A percentile compares a stretch with the other conserved stretches of the same genome.
These are phyloP conservation scores for Colletotrichum simmondsii DNA, from an alignment of 2,329 filamentous ascomycete genomes.

Conservation along the genomic window DNA sequence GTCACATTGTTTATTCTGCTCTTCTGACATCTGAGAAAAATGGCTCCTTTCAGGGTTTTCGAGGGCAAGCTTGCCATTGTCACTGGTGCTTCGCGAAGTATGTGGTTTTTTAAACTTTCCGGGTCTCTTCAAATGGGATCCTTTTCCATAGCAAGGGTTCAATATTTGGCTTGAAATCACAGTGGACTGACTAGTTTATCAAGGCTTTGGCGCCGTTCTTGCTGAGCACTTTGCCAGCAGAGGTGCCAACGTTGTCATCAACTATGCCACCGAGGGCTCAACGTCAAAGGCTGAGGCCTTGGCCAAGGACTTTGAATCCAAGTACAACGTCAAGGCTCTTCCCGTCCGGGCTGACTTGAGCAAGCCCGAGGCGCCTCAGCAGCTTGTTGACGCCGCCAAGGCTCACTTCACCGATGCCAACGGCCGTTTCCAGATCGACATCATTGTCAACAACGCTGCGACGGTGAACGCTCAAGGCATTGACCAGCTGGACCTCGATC, in stretches of 20 bases:
- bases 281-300: conserved; percentile 48
- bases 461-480: conserved; percentile 70
- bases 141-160: background rate
- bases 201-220: conserved; percentile 76
- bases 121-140: background rate
- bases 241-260: conserved; percentile 75
- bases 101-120: conserved; percentile 15
- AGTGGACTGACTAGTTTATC: background rate
- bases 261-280: conserved; percentile 68
- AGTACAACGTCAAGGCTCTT: conserved; percentile 68
- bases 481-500: conserved; percentile 53
- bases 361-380: conserved; percentile 66
- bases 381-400: conserved; percentile 68
- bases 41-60: conserved; percentile 53
- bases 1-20: conserved; percentile 1
- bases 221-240: conserved; percentile 78
- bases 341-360: conserved; percentile 78
- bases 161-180: background rate
- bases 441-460: conserved; percentile 89
- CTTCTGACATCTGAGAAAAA: conserved; percentile 34
- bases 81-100: conserved; percentile 83
- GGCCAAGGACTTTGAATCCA: conserved; percentile 57
- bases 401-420: conserved; percentile 65
- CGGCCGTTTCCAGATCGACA: conserved; percentile 74
- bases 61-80: conserved; percentile 83